phyloP scores from a whole-genome alignment of 148 eudicot genomes.

The Nyssa sinensis region DNA sequence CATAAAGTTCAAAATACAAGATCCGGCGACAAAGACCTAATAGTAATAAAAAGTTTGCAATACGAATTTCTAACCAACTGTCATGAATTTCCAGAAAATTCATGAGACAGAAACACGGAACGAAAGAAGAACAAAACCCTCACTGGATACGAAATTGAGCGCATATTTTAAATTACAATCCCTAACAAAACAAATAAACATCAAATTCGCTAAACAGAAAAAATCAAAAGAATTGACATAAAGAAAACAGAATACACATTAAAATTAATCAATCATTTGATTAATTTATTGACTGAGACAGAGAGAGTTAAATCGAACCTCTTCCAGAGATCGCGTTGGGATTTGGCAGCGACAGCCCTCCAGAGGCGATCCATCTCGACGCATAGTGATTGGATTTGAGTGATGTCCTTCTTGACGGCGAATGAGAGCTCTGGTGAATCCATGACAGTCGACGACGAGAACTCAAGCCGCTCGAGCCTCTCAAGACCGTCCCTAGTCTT shows the following conservation, averaged over 20 bases:
- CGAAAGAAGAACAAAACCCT: no score
- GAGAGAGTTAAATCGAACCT: slow-evolving; percentile 38
- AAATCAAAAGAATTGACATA: background rate
- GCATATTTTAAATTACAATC: no score
- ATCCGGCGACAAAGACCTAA: no score
- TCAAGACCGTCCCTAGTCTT: slow-evolving; percentile 65
- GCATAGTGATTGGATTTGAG: slow-evolving; percentile 67
- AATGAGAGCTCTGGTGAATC: slow-evolving; percentile 65
- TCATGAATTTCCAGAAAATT: no score
- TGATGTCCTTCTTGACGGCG: slow-evolving; percentile 53
- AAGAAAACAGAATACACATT: background rate
- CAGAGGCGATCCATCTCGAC: slow-evolving; percentile 77
- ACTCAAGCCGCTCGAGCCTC: slow-evolving; percentile 76
- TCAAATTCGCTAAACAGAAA: no score
- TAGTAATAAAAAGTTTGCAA: no score
- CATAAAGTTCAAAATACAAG: no score
- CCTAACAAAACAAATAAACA: no score
- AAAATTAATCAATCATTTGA: background rate
- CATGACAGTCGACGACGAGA: slow-evolving; percentile 39
- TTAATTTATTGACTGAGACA: no score
- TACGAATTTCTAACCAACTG: no score
- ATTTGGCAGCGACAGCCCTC: slow-evolving; percentile 71
- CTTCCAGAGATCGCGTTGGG: slow-evolving; percentile 96
- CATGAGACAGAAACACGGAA: no score
- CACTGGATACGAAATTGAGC: no score